These are phyloP conservation scores for Phytophthora pseudosyringae DNA, from an alignment of 352 stramenopile species.

Conservation along the genomic window DNA sequence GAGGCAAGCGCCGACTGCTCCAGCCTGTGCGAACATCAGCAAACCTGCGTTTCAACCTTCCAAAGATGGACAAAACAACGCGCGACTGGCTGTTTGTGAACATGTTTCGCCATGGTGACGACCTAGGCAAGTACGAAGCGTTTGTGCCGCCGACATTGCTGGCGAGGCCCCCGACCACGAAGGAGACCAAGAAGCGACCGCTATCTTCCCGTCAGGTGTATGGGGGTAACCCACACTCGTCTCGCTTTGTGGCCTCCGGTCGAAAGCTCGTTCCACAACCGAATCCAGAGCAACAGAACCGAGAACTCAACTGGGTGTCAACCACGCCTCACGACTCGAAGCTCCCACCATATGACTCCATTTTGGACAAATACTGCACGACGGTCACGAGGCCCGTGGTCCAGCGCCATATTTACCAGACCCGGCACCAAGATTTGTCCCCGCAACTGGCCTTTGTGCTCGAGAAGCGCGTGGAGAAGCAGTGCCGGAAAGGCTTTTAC, in stretches of 20 bases:
- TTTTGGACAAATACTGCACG: constrained; percentile 81
- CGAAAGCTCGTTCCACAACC: constrained; percentile 24
- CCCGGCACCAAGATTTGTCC: constrained; percentile 60
- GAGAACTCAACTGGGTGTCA: constrained; percentile 66
- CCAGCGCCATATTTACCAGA: constrained; percentile 82
- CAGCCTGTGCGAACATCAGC: constrained; percentile 58
- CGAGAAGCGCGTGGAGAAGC: constrained; percentile 67
- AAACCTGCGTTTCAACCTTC: constrained; percentile 57
- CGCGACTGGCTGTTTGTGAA: constrained; percentile 81
- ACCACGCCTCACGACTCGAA: constrained; percentile 52
- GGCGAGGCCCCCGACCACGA: constrained; percentile 16
- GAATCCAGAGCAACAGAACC: constrained; percentile 32
- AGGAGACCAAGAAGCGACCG: constrained; percentile 21
- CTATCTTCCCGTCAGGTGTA: constrained; percentile 34
- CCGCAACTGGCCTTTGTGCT: constrained; percentile 76
- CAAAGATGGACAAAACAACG: constrained; percentile 67
- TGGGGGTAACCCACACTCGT: constrained; percentile 3
- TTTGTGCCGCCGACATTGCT: constrained; percentile 48
- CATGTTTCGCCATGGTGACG: constrained; percentile 79
- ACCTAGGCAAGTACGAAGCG: constrained; percentile 68
- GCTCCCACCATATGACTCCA: constrained; percentile 76
- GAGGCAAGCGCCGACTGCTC: constrained; percentile 39
- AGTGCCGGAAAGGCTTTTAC: constrained; percentile 46
- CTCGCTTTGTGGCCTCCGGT: constrained; percentile 7
- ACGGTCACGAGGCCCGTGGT: constrained; percentile 75